Conservation (phyloP, 768 basidiomycete species). For the Xerocomus brunneocitrinus region DNA sequence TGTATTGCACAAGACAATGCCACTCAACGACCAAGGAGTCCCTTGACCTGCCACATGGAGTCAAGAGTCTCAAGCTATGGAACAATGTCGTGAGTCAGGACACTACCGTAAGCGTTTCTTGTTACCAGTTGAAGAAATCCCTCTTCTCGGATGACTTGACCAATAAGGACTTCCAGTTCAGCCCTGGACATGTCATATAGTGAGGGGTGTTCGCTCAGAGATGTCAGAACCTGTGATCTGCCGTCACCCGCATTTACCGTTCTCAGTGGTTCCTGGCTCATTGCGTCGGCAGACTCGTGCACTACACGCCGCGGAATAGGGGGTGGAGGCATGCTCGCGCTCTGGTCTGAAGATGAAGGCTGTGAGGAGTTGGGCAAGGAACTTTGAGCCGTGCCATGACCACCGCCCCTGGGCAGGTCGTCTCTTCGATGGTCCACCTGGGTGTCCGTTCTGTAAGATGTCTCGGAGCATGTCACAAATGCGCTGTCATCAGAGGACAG, state of each 20-base stretch:
- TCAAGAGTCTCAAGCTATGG: constrained; percentile 51
- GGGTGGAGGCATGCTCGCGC: constrained; percentile 28
- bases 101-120: neutral
- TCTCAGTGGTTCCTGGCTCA: constrained; percentile 5
- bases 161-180: constrained; percentile 54
- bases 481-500: constrained; percentile 26
- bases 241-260: constrained; percentile 3
- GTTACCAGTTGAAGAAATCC: constrained; percentile 73
- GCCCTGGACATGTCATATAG: constrained; percentile 51
- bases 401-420: neutral
- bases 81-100: neutral
- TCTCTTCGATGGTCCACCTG: constrained; percentile 1
- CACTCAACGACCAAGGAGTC: constrained; percentile 27
- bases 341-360: constrained; percentile 25
- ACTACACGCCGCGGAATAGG: constrained; percentile 21
- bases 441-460: constrained; percentile 7
- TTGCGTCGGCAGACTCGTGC: constrained; percentile 1
- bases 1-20: neutral
- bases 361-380: constrained; percentile 34
- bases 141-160: constrained; percentile 65
- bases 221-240: constrained; percentile 29
- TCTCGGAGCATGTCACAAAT: constrained; percentile 28
- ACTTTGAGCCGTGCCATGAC: constrained; percentile 3
- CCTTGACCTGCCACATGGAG: constrained; percentile 50
- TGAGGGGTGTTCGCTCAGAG: constrained; percentile 41